Evolutionary conservation across 495 filamentous ascomycete genomes (phyloP), one percentile per base, ranked within the genome.

Genomic region (Rhypophila decipiens): DNA sequence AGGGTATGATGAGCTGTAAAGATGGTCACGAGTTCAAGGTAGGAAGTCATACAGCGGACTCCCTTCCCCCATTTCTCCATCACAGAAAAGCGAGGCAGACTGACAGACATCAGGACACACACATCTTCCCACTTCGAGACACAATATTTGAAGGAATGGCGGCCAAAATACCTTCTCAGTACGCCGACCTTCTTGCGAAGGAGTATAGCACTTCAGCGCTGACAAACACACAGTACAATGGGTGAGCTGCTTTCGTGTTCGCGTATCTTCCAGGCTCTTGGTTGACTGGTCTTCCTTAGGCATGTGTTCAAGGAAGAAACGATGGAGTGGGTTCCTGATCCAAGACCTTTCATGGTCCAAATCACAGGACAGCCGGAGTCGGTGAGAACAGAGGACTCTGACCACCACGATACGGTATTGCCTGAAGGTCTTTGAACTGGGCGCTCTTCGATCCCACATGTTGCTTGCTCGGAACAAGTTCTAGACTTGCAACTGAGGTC

Each of bases 101-200:
- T 53, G 12, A 47, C 17, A 18, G 1, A 47, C 5, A 7, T 5
- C 23, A 70, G 67, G 67, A 70, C 35, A 64, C 57, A 13, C 67
- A 64, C 31, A 52, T 70, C 22, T 67, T 66, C 37, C 67, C 67
- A 3, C 39, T 70, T 10, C 44, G 78, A 19, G 68, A 72, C 49
- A 79, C 75, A 1, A 68, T 67, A 4, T 87, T 80, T 47, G 82
- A 87, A 54, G 81, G 79, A 5, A 73, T 78, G 0, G 55, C 66
- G 11, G 78, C 76, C 39, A 77, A 76, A 57, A 76, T 87, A 11
- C 83, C 83, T 11, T 83, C 78, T 51, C 63, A 71, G 11, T 87
- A 82, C 50, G 70, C 76, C 49, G 66, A 73, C 37, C 67, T 85
- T n/a, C 59, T 87, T 35, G 63, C 60, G 10, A 70, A 78, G 22